Evolutionary conservation across 1,139 yeast species (phyloP).

Genomic region (Pichia inconspicua): DNA sequence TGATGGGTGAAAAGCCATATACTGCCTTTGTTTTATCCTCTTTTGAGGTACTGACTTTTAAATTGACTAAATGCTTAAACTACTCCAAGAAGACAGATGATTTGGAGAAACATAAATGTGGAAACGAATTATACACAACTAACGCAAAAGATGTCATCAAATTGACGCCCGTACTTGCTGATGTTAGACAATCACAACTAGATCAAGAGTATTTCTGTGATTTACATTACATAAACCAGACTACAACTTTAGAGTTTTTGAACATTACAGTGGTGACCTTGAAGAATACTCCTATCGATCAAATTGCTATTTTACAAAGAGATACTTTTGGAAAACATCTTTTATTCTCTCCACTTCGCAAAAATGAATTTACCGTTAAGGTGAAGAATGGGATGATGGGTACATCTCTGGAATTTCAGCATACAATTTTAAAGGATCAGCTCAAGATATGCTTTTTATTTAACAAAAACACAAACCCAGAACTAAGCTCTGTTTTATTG

Average conservation of each 20-base stretch:
- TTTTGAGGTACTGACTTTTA: constrained; percentile 19
- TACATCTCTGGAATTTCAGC: constrained; percentile 14
- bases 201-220: constrained; percentile 12
- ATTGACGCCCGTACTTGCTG: constrained; percentile 17
- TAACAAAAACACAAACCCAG: constrained; percentile 3
- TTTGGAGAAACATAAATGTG: constrained; percentile 15
- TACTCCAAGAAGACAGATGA: constrained; percentile 19
- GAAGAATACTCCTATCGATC: constrained; percentile 2
- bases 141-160: constrained; percentile 20
- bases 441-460: constrained; percentile 18
- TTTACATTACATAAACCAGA: constrained; percentile 21
- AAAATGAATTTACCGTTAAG: constrained; percentile 21
- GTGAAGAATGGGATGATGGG: constrained; percentile 13
- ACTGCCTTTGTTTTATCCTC: constrained; percentile 19
- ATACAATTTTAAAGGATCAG: constrained; percentile 13
- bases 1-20: constrained; percentile 15
- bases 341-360: constrained; percentile 31
- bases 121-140: constrained; percentile 12
- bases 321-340: constrained; percentile 27
- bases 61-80: constrained; percentile 14
- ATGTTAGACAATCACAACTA: constrained; percentile 10
- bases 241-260: constrained; percentile 18
- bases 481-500: constrained; percentile 1
- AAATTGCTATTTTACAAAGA: constrained; percentile 19
- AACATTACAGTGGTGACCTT: constrained; percentile 16